A percentile compares a stretch with the other conserved stretches of the same genome.
Evolutionary conservation across 1,284 basidiomycete genomes (phyloP).

Genomic region (Sanguinoderma infundibulare): DNA sequence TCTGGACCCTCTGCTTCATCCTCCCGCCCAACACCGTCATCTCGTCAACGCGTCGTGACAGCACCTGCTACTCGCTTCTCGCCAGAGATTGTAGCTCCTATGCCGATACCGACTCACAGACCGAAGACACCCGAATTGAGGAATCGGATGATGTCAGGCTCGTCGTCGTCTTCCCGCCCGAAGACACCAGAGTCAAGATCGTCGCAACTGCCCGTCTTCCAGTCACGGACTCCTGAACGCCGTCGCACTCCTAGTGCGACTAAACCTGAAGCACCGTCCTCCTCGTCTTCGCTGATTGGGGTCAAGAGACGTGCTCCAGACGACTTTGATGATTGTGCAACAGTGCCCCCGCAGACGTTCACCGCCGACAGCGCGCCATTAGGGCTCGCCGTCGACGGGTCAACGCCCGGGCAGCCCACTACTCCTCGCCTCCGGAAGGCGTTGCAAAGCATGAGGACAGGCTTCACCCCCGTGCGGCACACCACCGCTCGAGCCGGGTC

Average conservation of each 20-base stretch:
- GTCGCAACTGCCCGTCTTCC: slow-evolving; percentile 51
- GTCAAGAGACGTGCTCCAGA: slow-evolving; percentile 76
- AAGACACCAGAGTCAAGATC: slow-evolving; percentile 57
- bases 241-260: slow-evolving; percentile 22
- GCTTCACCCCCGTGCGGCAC: slow-evolving; percentile 74
- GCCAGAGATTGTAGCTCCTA: slow-evolving; percentile 10
- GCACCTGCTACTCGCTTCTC: slow-evolving; percentile 9
- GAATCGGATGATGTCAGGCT: slow-evolving; percentile 45
- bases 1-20: slow-evolving; percentile 11
- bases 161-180: slow-evolving; percentile 47
- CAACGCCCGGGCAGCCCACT: slow-evolving; percentile 45
- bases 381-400: slow-evolving; percentile 44
- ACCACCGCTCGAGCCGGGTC: slow-evolving; percentile 42
- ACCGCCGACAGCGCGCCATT: slow-evolving; percentile 51
- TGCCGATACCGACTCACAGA: slow-evolving; percentile 28
- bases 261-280: slow-evolving; percentile 22
- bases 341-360: slow-evolving; percentile 62
- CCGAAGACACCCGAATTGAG: slow-evolving; percentile 35
- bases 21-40: slow-evolving; percentile 8
- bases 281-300: slow-evolving; percentile 42
- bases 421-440: slow-evolving; percentile 63
- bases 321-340: slow-evolving; percentile 64
- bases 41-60: slow-evolving; percentile 21
- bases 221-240: slow-evolving; percentile 50
- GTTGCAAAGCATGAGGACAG: slow-evolving; percentile 58